Conservation (phyloP, 164 flowering plant genomes). For the Cinnamomum chago region DNA sequence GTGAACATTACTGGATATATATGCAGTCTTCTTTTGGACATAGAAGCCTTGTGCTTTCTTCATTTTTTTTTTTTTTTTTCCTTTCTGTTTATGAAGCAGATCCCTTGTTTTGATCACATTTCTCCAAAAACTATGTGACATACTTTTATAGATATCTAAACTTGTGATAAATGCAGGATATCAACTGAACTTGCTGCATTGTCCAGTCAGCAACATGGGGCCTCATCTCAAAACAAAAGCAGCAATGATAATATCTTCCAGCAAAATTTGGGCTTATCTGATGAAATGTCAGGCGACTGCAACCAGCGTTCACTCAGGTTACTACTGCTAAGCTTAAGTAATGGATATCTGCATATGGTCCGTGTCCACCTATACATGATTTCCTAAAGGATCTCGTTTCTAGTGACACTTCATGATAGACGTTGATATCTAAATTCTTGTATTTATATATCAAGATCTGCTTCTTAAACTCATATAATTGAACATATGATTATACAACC, state of each 20-base stretch:
- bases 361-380: neutral
- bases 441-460: neutral
- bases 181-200: conserved; percentile 44
- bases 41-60: too few species aligned
- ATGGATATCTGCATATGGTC: neutral
- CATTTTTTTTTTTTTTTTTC: too few species aligned
- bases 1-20: neutral
- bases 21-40: neutral
- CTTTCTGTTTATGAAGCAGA: too few species aligned
- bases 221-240: conserved; percentile 26
- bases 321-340: neutral
- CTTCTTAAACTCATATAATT: too few species aligned
- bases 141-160: neutral
- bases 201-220: conserved; percentile 42
- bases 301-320: conserved; percentile 44
- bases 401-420: neutral
- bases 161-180: conserved; percentile 39
- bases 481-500: too few species aligned
- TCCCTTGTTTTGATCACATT: neutral
- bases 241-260: conserved; percentile 26
- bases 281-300: conserved; percentile 23
- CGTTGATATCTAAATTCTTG: neutral
- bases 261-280: conserved; percentile 25
- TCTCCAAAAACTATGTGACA: neutral
- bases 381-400: neutral